phyloP scores from a whole-genome alignment of 352 stramenopile genomes.

The Phytopythium oedochilum region DNA sequence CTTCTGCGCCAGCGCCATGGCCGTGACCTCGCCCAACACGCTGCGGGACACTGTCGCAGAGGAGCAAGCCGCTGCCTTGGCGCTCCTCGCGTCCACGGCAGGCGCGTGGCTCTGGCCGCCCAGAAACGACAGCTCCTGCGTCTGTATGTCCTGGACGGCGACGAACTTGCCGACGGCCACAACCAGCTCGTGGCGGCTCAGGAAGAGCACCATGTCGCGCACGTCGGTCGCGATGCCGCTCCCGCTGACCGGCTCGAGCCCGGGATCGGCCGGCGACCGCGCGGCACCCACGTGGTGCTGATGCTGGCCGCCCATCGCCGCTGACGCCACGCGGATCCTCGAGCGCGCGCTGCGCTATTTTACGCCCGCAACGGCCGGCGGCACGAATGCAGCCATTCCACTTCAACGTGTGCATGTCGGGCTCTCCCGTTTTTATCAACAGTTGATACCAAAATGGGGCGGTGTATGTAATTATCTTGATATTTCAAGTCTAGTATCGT shows the following conservation, averaged over 20 bases:
- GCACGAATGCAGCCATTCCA: too few species aligned
- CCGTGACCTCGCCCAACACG: constrained; percentile 57
- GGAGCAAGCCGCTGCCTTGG: neutral
- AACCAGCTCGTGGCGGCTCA: constrained; percentile 59
- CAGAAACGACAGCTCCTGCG: constrained; percentile 54
- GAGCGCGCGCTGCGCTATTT: too few species aligned
- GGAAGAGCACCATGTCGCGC: constrained; percentile 48
- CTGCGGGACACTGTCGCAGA: constrained; percentile 1
- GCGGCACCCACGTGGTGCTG: neutral
- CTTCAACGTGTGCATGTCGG: too few species aligned
- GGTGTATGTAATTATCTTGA: too few species aligned
- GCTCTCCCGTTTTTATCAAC: too few species aligned
- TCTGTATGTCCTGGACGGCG: constrained; percentile 61
- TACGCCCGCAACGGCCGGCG: too few species aligned
- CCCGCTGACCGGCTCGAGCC: constrained; percentile 36
- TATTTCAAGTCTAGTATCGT: too few species aligned
- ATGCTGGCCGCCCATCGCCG: neutral
- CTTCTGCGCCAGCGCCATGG: constrained; percentile 61
- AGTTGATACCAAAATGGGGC: too few species aligned
- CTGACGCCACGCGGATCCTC: too few species aligned
- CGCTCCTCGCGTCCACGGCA: neutral
- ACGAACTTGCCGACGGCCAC: constrained; percentile 60
- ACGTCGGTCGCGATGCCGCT: constrained; percentile 45
- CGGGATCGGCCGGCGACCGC: constrained; percentile 7
- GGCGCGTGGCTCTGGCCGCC: constrained; percentile 12